phyloP scores from a whole-genome alignment of 768 basidiomycete genomes.

The Pleurotus pulmonarius region DNA sequence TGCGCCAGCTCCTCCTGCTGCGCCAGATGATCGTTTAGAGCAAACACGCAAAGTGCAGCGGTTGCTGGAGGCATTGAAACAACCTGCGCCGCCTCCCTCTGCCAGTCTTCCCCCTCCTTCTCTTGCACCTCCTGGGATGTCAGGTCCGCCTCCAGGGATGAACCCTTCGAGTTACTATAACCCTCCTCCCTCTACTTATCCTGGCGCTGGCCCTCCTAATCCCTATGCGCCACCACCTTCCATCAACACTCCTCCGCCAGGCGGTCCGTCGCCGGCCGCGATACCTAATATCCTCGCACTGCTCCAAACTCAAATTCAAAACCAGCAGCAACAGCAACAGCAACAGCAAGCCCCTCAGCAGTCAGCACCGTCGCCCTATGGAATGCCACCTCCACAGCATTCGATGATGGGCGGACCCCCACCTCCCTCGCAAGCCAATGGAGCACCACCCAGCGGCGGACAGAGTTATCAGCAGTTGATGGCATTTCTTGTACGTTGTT shows the following conservation, averaged over 20 bases:
- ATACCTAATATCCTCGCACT: constrained; percentile 55
- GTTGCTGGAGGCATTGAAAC: constrained; percentile 76
- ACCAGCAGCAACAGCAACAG: constrained; percentile 45
- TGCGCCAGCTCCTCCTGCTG: constrained; percentile 16
- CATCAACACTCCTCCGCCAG: constrained; percentile 25
- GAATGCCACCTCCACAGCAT: constrained; percentile 36
- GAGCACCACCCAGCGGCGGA: constrained; percentile 33
- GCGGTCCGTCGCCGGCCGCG: constrained; percentile 28
- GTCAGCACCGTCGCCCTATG: constrained; percentile 11
- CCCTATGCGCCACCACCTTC: constrained; percentile 24
- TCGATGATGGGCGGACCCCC: constrained; percentile 43
- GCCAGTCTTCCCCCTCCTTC: constrained; percentile 29
- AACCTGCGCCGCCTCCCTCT: constrained; percentile 43
- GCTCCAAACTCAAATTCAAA: constrained; percentile 61
- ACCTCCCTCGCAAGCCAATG: constrained; percentile 32
- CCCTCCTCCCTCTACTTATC: constrained; percentile 24
- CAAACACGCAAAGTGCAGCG: constrained; percentile 87
- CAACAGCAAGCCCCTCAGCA: constrained; percentile 28
- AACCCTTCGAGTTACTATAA: constrained; percentile 15
- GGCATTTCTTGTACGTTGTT: constrained; percentile 58
- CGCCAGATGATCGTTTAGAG: constrained; percentile 76
- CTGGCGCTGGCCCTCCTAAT: constrained; percentile 25
- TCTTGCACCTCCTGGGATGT: constrained; percentile 27
- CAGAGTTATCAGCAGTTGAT: constrained; percentile 58
- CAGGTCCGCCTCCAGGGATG: constrained; percentile 38